Evolutionary conservation across 495 filamentous ascomycete genomes (phyloP).

Genomic region (Neurospora sublineolata): DNA sequence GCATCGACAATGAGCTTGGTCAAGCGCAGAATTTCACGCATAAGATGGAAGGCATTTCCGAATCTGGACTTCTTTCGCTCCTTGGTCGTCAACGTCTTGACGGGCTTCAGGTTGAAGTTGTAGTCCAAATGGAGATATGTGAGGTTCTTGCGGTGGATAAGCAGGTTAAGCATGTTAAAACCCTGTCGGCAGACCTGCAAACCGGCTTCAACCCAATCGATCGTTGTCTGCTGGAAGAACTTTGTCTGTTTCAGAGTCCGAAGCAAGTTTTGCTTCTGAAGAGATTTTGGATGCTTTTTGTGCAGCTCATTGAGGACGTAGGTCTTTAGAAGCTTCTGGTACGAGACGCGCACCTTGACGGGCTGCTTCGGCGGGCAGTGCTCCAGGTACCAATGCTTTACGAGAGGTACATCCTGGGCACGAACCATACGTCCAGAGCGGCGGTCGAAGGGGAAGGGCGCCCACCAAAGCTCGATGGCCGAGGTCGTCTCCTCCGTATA

Average conservation of each 20-base stretch:
- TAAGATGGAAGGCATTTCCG: slow-evolving; percentile 97
- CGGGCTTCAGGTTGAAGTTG: slow-evolving; percentile 99
- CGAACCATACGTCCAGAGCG: slow-evolving; percentile 96
- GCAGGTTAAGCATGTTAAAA: slow-evolving; percentile 97
- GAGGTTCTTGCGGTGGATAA: slow-evolving; percentile 97
- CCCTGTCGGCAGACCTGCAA: slow-evolving; percentile 96
- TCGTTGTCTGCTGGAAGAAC: slow-evolving; percentile 98
- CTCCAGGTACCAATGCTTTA: slow-evolving; percentile 98
- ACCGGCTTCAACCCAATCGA: slow-evolving; percentile 99
- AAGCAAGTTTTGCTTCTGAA: slow-evolving; percentile 88
- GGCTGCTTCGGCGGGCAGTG: slow-evolving; percentile 82
- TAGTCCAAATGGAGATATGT: slow-evolving; percentile 98
- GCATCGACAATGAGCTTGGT: slow-evolving; percentile 98
- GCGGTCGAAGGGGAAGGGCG: slow-evolving; percentile 90
- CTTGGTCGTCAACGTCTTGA: slow-evolving; percentile 97
- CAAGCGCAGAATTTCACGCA: slow-evolving; percentile 95
- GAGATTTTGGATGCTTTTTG: slow-evolving; percentile 84
- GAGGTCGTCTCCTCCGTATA: slow-evolving; percentile 84
- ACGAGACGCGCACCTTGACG: slow-evolving; percentile 97
- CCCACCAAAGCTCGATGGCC: slow-evolving; percentile 96
- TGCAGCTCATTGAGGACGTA: slow-evolving; percentile 96
- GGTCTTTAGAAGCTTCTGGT: slow-evolving; percentile 95
- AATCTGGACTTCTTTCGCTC: slow-evolving; percentile 99
- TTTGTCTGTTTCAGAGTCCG: slow-evolving; percentile 88
- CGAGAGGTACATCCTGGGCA: slow-evolving; percentile 90